Percentiles rank a stretch among this genome's conserved stretches.
These are phyloP conservation scores for Rubia yunnanensis DNA, from an alignment of 257 asterid genomes.

Conservation along the genomic window DNA sequence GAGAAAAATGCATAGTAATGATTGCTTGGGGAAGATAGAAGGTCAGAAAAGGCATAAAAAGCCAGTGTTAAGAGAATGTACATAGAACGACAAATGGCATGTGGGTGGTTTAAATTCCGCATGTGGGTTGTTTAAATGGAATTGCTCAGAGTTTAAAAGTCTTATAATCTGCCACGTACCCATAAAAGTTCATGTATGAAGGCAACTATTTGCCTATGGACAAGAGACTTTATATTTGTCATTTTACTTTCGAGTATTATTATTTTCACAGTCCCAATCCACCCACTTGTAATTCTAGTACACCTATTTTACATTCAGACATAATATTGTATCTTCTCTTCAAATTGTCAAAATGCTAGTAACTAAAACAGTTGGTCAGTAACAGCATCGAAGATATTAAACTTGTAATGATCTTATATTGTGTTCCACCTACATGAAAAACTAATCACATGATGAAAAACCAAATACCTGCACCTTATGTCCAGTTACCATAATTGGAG, in stretches of 20 bases:
- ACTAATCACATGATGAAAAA: neutral
- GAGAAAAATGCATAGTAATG: too few species aligned
- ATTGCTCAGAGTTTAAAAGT: neutral
- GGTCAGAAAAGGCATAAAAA: too few species aligned
- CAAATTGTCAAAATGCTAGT: too few species aligned
- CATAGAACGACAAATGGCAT: neutral
- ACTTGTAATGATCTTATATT: neutral
- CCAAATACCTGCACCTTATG: conserved; percentile 86
- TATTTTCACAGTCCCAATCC: neutral
- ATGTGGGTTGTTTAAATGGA: neutral
- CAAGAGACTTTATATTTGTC: neutral
- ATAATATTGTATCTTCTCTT: too few species aligned
- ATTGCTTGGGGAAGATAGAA: too few species aligned
- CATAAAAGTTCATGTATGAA: neutral
- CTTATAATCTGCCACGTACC: too few species aligned
- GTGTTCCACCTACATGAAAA: neutral
- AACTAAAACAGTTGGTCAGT: neutral
- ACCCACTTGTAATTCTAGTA: neutral
- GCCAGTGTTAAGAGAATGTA: neutral
- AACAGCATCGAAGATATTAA: neutral
- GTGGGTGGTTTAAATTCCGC: too few species aligned
- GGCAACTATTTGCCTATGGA: neutral
- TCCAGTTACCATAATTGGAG: conserved; percentile 95
- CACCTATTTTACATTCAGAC: neutral
- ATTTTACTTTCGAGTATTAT: neutral